Evolutionary conservation across 129 eudicot species (phyloP).

Genomic region (Silybum marianum): DNA sequence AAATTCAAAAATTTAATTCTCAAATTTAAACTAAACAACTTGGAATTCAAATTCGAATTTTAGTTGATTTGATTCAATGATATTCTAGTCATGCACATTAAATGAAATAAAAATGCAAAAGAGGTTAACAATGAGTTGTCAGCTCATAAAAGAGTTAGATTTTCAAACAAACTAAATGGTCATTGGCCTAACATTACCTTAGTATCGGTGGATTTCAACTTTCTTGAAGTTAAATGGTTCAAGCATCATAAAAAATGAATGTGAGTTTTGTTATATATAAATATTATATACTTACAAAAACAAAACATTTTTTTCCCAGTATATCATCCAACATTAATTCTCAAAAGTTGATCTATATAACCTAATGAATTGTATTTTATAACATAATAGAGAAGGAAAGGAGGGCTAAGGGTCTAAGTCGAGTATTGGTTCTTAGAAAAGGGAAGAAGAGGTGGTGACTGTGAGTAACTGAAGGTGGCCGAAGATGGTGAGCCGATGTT

Average conservation of each 20-base stretch:
- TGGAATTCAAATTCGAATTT: no score
- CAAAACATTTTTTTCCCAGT: neutral
- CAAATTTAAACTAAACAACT: no score
- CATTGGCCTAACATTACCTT: neutral
- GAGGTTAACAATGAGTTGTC: neutral
- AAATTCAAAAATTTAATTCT: no score
- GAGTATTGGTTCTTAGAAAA: neutral
- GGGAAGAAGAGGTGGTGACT: neutral
- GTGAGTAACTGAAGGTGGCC: neutral
- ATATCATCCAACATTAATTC: neutral
- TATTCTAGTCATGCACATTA: no score
- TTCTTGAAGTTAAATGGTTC: no score
- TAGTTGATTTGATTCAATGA: no score
- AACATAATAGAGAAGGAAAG: neutral
- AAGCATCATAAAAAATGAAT: no score
- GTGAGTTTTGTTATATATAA: no score
- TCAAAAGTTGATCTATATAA: neutral
- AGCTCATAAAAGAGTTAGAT: no score
- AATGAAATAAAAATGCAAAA: neutral
- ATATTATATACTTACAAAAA: neutral
- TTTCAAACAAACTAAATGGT: neutral
- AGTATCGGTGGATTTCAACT: no score
- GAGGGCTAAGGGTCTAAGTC: neutral
- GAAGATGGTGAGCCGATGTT: neutral
- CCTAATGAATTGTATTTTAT: neutral